Evolutionary conservation across 441 rosid genomes (phyloP).

Genomic region (Raphanus hybrid): DNA sequence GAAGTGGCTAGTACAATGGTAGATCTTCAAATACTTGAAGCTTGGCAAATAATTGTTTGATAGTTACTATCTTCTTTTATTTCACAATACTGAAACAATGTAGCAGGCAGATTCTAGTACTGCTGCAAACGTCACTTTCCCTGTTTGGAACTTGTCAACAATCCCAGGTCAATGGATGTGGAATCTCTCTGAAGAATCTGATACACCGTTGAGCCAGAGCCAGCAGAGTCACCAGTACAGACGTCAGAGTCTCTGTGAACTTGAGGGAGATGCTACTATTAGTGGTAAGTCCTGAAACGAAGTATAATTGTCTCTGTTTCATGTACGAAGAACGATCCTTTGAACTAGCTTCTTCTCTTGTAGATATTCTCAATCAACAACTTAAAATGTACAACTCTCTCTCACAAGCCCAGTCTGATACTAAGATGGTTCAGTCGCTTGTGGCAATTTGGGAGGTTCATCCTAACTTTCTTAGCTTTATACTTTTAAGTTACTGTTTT

Average conservation of each 20-base stretch:
- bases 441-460: conserved; percentile 98
- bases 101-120: conserved; percentile 67
- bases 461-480: conserved; percentile 24
- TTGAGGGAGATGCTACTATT: conserved; percentile 87
- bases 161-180: conserved; percentile 89
- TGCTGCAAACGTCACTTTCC: conserved; percentile 51
- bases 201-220: conserved; percentile 52
- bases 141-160: conserved; percentile 74
- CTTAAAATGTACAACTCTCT: conserved; percentile 66
- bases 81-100: conserved; percentile 36
- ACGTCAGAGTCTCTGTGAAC: conserved; percentile 88
- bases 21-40: conserved; percentile 54
- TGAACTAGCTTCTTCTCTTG: conserved; percentile 38
- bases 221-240: conserved; percentile 49
- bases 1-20: conserved; percentile 41
- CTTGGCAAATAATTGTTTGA: not conserved
- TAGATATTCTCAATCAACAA: conserved; percentile 89
- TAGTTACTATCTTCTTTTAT: conserved; percentile 8
- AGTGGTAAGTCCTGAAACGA: conserved; percentile 61
- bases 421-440: conserved; percentile 96
- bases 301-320: conserved; percentile 13
- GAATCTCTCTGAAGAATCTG: conserved; percentile 55
- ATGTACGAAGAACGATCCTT: conserved; percentile 14
- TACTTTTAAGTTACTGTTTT: not conserved
- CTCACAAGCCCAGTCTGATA: conserved; percentile 76